Evolutionary conservation across 495 filamentous ascomycete species (phyloP).

Genomic region (Trichoderma gamsii): DNA sequence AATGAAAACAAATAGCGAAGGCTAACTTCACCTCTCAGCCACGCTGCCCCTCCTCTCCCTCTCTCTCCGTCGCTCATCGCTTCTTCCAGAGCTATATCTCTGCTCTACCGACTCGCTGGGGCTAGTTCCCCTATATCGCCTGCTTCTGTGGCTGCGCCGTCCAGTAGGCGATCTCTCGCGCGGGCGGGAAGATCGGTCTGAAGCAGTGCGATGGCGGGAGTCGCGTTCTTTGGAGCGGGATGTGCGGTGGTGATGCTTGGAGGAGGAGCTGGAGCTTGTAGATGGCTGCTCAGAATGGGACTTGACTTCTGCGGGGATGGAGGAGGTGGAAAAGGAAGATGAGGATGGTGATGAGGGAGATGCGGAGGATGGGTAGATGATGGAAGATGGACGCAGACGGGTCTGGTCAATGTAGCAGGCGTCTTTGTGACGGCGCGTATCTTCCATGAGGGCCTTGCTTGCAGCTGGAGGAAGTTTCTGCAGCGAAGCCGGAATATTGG

Average conservation of each 20-base stretch:
- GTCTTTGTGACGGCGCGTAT: slow-evolving; percentile 6
- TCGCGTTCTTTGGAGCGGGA: slow-evolving; percentile 1
- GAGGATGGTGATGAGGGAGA: background rate
- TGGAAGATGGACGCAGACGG: background rate
- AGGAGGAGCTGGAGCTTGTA: slow-evolving; percentile 22
- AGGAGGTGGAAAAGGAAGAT: background rate
- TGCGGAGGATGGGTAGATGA: background rate
- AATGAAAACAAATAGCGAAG: background rate
- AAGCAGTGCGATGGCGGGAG: slow-evolving; percentile 5
- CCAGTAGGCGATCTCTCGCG: background rate
- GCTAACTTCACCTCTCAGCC: no score
- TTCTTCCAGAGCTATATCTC: background rate
- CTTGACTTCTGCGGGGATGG: background rate
- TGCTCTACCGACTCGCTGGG: background rate
- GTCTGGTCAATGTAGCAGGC: slow-evolving; percentile 3
- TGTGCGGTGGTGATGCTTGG: slow-evolving; percentile 7
- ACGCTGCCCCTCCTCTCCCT: slow-evolving; percentile 1
- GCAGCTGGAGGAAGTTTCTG: background rate
- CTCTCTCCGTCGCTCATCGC: background rate
- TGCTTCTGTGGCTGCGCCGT: background rate
- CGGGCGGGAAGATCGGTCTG: background rate
- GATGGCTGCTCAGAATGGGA: slow-evolving; percentile 23
- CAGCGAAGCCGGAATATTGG: background rate
- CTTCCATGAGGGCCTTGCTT: slow-evolving; percentile 8
- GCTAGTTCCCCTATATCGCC: background rate